These are phyloP conservation scores for Zea mays DNA, from an alignment of 176 grass and related monocot genomes.

Conservation along the genomic window Zm-B73-REFERENCE-NAM-5.0 NC_050103.1:119078501-119079000, in stretches of 20 bases:
- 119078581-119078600: conserved; percentile 93
- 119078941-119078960: conserved; percentile 80
- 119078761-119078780: conserved; percentile 49
- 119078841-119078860: conserved; percentile 12
- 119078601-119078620: conserved; percentile 75
- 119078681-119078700: conserved; percentile 90
- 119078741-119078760: conserved; percentile 99
- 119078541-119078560: conserved; percentile 56
- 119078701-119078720: conserved; percentile 64
- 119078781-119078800: conserved; percentile 13
- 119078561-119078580: conserved; percentile 98
- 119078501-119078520: conserved; percentile 4
- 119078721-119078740: conserved; percentile 82
- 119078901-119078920: conserved; percentile 98
- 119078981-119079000: conserved; percentile 92
- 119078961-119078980: conserved; percentile 96
- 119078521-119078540: conserved; percentile 27
- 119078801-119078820: not conserved
- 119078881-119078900: conserved; percentile 88
- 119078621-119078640: conserved; percentile 98
- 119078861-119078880: conserved; percentile 4
- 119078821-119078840: not conserved
- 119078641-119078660: conserved; percentile 87
- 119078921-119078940: conserved; percentile 87
- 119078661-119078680: conserved; percentile 69